A percentile compares a stretch with the other conserved stretches of the same genome.
Evolutionary conservation across 2,329 filamentous ascomycete genomes (phyloP).

Genomic region (Verticillium klebahnii): DNA sequence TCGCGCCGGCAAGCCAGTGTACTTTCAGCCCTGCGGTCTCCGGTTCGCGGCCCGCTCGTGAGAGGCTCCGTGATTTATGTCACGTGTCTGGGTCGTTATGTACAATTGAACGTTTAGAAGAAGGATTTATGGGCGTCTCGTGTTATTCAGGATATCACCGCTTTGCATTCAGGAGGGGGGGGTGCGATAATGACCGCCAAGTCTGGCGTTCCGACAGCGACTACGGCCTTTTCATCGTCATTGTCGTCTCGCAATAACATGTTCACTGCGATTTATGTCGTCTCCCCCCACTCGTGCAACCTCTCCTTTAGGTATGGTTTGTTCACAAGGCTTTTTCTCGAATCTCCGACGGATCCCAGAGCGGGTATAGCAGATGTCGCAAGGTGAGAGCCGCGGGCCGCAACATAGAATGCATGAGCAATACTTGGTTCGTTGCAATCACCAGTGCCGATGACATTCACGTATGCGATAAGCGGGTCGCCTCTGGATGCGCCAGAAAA

Average conservation of each 20-base stretch:
- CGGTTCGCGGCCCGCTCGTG: background rate
- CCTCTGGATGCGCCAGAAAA: background rate
- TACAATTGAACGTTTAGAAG: background rate
- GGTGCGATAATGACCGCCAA: background rate
- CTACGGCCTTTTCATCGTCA: background rate
- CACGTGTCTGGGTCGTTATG: background rate
- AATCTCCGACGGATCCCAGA: background rate
- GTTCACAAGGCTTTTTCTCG: background rate
- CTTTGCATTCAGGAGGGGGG: background rate
- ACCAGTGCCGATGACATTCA: background rate
- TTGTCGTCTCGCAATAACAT: background rate
- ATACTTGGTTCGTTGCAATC: too few relatives aligned
- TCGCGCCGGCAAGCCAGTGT: background rate
- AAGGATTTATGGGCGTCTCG: background rate
- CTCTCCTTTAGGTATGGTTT: background rate
- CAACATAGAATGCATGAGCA: too few relatives aligned
- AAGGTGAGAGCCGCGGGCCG: too few relatives aligned
- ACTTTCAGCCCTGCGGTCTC: background rate
- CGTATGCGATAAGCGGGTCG: background rate
- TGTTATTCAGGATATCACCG: slow-evolving; percentile 6
- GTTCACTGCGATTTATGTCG: background rate
- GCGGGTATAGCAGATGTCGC: too few relatives aligned
- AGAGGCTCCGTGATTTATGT: background rate
- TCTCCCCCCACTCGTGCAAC: background rate
- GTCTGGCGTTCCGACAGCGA: background rate